Base-by-base conservation (phyloP, 805 yeast species). In the Wickerhamomyces tratensis region DNA sequence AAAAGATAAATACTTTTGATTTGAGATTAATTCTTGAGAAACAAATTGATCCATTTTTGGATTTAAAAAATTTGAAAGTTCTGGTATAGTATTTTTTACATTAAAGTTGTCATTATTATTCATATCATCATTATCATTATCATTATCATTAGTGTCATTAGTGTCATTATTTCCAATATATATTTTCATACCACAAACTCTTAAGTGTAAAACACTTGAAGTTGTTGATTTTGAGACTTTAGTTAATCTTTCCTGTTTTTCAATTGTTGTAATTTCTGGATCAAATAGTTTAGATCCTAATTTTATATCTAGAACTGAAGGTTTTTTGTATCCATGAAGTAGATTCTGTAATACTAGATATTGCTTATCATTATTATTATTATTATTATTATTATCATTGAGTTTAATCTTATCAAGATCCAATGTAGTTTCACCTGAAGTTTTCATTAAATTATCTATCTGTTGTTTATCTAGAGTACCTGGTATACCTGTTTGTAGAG, bases 141-240 rank as follows among this genome's bases (percentile, higher is more conserved):
- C 49, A 35, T 39, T 45, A 39, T 46, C 50, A 4, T 43, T 29
- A 3, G 46, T 36, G 14, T 54, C 43, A n/a, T 43, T 39, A 5
- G 43, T 45, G 12, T 12, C 15, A 2, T 40, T 14, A 33, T 51
- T 51, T 20, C 20, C 20, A 27, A 51, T 45, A 48, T 59, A 69
- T 6, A 82, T 60, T 46, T 79, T 80, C 91, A 91, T 85, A 0
- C 98, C 98, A 52, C 98, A 89, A 4, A 91, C 76, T 46, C 98
- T 67, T 49, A 82, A 79, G 14, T 78, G 72, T 11, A 86, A 65
- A 5, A 80, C 65, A 0, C 96, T 96, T 38, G 93, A 82, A 0
- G 98, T 91, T 1, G 98, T 91, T 0, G 64, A 44, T 2, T 63
- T 56, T 38, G 93, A 74, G 0, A 93, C 96, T 26, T 68, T 61